Base-by-base conservation (phyloP, 2,329 filamentous ascomycete species). In the Fusarium fujikuroi region DNA sequence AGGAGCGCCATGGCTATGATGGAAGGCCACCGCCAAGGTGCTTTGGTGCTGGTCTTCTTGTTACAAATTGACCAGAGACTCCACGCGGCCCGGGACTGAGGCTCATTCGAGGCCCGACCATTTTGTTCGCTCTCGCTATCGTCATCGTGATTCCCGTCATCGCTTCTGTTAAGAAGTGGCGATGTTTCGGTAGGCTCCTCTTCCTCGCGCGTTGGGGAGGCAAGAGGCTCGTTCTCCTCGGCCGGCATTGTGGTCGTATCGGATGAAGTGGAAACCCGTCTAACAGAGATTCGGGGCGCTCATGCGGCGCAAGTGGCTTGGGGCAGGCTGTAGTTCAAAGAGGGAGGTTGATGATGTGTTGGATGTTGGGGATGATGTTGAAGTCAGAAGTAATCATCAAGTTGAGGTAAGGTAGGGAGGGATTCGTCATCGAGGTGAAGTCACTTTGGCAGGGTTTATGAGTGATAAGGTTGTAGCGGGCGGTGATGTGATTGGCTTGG, bases 1-100 rank as follows among this genome's bases (percentile, higher is more conserved):
- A 98, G 83, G 5, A 92, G 64, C 3, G 87, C 75, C 69, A 97
- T 89, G 36, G 95, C 92, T 42, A 97, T 86, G 37, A 94, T 85
- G 42, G 92, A 95, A 14, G 94, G 92, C 94, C 94, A 97, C 84
- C 91, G 74, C 74, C 74, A 73, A 57, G 68, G 74, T 32, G 73
- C 72, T 56, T 67, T 78, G 28, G 82, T 78, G 34, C 39, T 64
- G 10, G 47, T 61, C 58, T 76, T 60, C 56, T 76, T 69, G 54
- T 72, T 68, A 44, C 74, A 46, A 42, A 59, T 64, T 34, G 71
- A 50, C 77, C 77, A 79, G 63, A 72, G 63, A 39, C 60, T 63
- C 74, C 75, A 77, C 19, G 65, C 50, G n/a, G 65, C 50, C 57
- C 37, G 62, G 10, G 66, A 19, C 28, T 65, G 50, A n/a, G 67